A percentile compares a stretch with the other conserved stretches of the same genome.
These are phyloP conservation scores for Lolium perenne DNA, from an alignment of 176 grass and related monocot species.

Conservation along the genomic window DNA sequence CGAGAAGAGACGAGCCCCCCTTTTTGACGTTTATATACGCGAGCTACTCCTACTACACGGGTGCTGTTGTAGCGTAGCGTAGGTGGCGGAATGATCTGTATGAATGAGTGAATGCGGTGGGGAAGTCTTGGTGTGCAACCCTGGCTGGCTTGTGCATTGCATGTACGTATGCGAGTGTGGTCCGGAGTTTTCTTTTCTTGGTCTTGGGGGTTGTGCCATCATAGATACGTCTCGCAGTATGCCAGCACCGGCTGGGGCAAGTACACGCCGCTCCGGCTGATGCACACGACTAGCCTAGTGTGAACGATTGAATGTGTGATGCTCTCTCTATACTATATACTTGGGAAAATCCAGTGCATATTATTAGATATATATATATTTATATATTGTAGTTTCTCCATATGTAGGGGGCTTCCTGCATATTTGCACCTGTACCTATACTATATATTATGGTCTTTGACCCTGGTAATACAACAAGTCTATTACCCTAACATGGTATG, in stretches of 20 bases:
- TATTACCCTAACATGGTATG: too few species aligned
- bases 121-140: slow-evolving; percentile 41
- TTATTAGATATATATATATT: too few species aligned
- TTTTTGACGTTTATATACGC: slow-evolving; percentile 48
- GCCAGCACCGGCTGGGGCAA: slow-evolving; percentile 1
- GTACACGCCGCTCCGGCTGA: neutral
- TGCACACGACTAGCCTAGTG: neutral
- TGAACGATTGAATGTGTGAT: neutral
- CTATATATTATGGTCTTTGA: too few species aligned
- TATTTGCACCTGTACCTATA: too few species aligned
- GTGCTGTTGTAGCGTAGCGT: neutral
- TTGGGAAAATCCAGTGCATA: too few species aligned
- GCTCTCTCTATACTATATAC: neutral
- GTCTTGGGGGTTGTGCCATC: slow-evolving; percentile 47
- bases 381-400: too few species aligned
- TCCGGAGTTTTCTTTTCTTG: slow-evolving; percentile 33
- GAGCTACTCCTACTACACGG: slow-evolving; percentile 31
- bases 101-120: neutral
- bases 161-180: slow-evolving; percentile 45
- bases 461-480: too few species aligned
- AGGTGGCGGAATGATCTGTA: slow-evolving; percentile 17
- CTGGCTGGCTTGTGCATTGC: slow-evolving; percentile 15
- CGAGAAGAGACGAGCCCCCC: neutral
- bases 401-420: too few species aligned
- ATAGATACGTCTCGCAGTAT: slow-evolving; percentile 50